These are phyloP conservation scores for Toxoplasma gondii DNA, from an alignment of 169 alveolate species.

Conservation along the genomic window DNA sequence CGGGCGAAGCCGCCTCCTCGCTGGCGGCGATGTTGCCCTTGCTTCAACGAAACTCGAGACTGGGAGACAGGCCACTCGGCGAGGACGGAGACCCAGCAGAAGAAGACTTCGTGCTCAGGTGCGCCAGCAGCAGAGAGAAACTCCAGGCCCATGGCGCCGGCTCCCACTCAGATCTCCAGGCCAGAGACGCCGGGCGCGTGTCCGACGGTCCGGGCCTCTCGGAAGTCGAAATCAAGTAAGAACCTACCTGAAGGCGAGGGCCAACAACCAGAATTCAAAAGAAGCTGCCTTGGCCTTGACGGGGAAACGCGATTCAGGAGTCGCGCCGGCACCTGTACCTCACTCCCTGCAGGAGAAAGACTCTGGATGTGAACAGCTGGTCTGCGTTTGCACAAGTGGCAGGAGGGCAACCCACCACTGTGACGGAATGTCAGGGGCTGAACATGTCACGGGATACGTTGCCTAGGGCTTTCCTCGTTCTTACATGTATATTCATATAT, in stretches of 20 bases:
- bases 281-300: not conserved
- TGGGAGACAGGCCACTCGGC: not conserved
- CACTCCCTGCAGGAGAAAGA: too few species aligned
- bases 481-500: too few species aligned
- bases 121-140: conserved; percentile 9
- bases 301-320: too few species aligned
- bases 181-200: not conserved
- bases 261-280: not conserved
- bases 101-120: conserved; percentile 12
- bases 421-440: too few species aligned
- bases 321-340: too few species aligned
- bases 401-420: too few species aligned
- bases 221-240: conserved; percentile 40
- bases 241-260: not conserved
- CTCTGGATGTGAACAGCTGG: too few species aligned
- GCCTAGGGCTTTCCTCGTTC: too few species aligned
- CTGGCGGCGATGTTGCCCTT: conserved; percentile 4
- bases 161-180: not conserved
- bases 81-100: not conserved
- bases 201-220: not conserved
- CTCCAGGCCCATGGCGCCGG: not conserved
- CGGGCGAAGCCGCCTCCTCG: not conserved
- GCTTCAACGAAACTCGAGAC: not conserved
- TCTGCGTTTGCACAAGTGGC: too few species aligned
- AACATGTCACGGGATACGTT: too few species aligned